phyloP scores from a whole-genome alignment of 2,329 filamentous ascomycete species.

The Cyanodermella asteris region DNA sequence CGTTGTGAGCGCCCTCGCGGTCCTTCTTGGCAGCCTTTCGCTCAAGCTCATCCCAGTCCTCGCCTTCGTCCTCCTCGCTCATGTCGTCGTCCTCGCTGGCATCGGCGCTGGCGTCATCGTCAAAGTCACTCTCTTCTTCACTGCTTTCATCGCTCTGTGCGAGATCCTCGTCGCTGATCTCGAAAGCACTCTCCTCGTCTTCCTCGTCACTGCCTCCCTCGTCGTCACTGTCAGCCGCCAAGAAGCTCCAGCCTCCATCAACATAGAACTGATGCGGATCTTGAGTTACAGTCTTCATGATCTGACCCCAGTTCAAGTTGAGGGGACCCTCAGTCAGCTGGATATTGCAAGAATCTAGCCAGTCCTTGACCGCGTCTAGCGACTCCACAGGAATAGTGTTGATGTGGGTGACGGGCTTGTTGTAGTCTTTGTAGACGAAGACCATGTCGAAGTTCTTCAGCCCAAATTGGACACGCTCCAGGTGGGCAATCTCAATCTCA shows the following conservation, averaged over 20 bases:
- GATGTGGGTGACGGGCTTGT: conserved; percentile 73
- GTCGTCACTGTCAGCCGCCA: conserved; percentile 69
- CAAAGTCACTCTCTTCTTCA: conserved; percentile 82
- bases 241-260: conserved; percentile 87
- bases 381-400: conserved; percentile 96
- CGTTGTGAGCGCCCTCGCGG: conserved; percentile 28
- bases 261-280: conserved; percentile 90
- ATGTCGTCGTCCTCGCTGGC: conserved; percentile 43
- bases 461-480: conserved; percentile 91
- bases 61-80: conserved; percentile 48
- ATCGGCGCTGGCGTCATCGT: conserved; percentile 56
- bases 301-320: conserved; percentile 96
- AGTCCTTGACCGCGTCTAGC: conserved; percentile 89
- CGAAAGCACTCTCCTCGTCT: conserved; percentile 79
- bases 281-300: conserved; percentile 95
- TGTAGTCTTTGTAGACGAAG: conserved; percentile 94
- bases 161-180: conserved; percentile 69
- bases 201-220: conserved; percentile 58
- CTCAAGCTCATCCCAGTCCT: conserved; percentile 91
- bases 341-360: conserved; percentile 89
- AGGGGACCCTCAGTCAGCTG: conserved; percentile 84
- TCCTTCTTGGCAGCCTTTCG: conserved; percentile 54
- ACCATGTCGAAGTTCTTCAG: conserved; percentile 98
- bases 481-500: conserved; percentile 86
- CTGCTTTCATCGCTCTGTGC: conserved; percentile 49